Percentiles rank a stretch among this genome's conserved stretches.
Evolutionary conservation across 495 filamentous ascomycete genomes (phyloP).

Genomic region (Neurospora sp.): DNA sequence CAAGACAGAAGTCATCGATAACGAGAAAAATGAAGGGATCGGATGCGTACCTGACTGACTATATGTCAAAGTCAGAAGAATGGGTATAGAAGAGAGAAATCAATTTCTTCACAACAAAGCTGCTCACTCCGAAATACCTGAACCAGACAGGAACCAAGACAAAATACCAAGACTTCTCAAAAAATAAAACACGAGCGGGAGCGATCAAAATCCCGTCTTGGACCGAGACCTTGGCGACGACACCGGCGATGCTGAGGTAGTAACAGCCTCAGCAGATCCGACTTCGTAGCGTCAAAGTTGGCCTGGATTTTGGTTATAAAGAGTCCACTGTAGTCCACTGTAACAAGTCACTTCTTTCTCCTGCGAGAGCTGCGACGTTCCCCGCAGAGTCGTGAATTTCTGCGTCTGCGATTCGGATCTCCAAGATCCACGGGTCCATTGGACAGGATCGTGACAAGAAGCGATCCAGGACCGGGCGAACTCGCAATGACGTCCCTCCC

Average conservation of each 20-base stretch:
- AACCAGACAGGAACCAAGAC: background rate
- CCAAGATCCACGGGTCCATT: background rate
- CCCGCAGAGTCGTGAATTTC: background rate
- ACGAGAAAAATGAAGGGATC: background rate
- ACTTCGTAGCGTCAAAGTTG: background rate
- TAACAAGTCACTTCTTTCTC: background rate
- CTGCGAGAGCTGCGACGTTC: too few relatives aligned
- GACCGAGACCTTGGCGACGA: background rate
- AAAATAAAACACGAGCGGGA: background rate
- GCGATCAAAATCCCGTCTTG: background rate
- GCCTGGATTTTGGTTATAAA: background rate
- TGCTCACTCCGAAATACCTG: background rate
- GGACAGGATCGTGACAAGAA: background rate
- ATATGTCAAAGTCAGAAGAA: background rate
- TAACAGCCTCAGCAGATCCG: background rate
- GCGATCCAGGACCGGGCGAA: background rate
- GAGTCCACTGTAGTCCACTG: background rate
- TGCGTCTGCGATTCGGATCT: background rate
- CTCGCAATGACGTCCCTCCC: conserved; percentile 19
- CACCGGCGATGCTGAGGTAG: background rate
- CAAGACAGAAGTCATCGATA: background rate
- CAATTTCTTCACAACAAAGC: background rate
- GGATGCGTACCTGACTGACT: background rate
- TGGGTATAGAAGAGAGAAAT: background rate
- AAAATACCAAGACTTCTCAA: background rate